A percentile compares a stretch with the other conserved stretches of the same genome.
Conservation (phyloP, 2,329 filamentous ascomycete species). For the Dryadomyces sulphureus region DNA sequence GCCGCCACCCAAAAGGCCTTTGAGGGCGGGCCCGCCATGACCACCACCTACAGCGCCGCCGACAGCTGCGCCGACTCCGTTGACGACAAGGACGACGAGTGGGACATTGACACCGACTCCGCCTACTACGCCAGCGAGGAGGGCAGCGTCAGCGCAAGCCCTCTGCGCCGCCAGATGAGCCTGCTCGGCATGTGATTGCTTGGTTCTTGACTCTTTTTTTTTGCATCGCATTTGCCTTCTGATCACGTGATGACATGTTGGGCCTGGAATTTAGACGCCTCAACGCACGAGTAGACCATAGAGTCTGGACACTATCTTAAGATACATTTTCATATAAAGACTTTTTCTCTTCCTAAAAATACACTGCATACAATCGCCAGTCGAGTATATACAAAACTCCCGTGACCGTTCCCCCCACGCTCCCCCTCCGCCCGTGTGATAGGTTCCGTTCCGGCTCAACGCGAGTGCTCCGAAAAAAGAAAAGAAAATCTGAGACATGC, state of each 20-base stretch:
- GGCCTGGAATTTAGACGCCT: too few relatives aligned
- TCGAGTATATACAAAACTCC: too few relatives aligned
- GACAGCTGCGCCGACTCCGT: conserved; percentile 27
- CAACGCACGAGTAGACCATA: too few relatives aligned
- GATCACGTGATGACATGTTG: neutral
- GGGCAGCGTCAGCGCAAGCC: conserved; percentile 50
- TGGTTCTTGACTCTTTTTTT: neutral
- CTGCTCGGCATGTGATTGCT: conserved; percentile 42
- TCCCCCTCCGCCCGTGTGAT: too few relatives aligned
- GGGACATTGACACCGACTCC: conserved; percentile 90
- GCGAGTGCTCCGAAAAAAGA: too few relatives aligned
- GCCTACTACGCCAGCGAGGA: conserved; percentile 60
- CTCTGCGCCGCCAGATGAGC: conserved; percentile 59
- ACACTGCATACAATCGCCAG: too few relatives aligned
- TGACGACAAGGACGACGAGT: conserved; percentile 45
- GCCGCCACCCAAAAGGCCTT: conserved; percentile 89
- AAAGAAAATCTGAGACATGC: neutral
- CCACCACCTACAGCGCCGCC: conserved; percentile 7
- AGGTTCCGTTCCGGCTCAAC: too few relatives aligned
- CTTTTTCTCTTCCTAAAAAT: too few relatives aligned
- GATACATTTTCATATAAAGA: too few relatives aligned
- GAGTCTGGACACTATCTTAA: too few relatives aligned
- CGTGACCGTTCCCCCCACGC: too few relatives aligned
- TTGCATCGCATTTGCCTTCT: neutral
- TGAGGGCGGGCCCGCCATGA: conserved; percentile 31